phyloP scores from a whole-genome alignment of 2,329 filamentous ascomycete species.

The Beauveria medogensis region DNA sequence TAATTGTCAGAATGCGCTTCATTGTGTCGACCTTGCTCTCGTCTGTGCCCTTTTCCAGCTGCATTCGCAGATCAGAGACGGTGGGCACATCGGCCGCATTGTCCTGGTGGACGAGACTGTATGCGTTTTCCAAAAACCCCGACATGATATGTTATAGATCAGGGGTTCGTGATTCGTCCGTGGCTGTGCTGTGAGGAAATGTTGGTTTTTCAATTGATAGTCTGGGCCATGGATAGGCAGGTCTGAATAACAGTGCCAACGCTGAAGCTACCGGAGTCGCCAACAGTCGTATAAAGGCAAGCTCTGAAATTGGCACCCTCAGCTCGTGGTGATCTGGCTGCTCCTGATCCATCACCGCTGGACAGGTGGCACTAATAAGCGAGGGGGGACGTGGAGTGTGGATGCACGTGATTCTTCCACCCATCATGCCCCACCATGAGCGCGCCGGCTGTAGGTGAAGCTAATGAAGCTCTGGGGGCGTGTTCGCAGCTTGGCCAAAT shows the following conservation, averaged over 20 bases:
- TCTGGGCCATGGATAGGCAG: constrained; percentile 23
- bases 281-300: constrained; percentile 21
- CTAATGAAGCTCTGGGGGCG: background rate
- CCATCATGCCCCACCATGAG: constrained; percentile 16
- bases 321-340: constrained; percentile 29
- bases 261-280: constrained; percentile 22
- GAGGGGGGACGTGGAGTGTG: constrained; percentile 15
- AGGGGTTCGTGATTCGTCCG: constrained; percentile 4
- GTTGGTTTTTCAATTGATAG: constrained; percentile 14
- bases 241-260: constrained; percentile 21
- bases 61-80: constrained; percentile 82
- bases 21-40: constrained; percentile 91
- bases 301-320: constrained; percentile 20
- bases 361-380: constrained; percentile 33
- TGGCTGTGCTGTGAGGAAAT: background rate
- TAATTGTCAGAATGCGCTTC: constrained; percentile 92
- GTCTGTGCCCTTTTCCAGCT: constrained; percentile 89
- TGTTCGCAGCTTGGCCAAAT: background rate
- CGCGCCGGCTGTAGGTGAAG: background rate
- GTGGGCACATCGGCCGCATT: constrained; percentile 89
- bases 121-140: constrained; percentile 87
- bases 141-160: constrained; percentile 56
- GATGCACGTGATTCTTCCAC: constrained; percentile 25
- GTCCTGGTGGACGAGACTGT: constrained; percentile 96
- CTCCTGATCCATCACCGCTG: constrained; percentile 22